Conservation (phyloP, 768 basidiomycete genomes). For the Coprinopsis marcescibilis region DNA sequence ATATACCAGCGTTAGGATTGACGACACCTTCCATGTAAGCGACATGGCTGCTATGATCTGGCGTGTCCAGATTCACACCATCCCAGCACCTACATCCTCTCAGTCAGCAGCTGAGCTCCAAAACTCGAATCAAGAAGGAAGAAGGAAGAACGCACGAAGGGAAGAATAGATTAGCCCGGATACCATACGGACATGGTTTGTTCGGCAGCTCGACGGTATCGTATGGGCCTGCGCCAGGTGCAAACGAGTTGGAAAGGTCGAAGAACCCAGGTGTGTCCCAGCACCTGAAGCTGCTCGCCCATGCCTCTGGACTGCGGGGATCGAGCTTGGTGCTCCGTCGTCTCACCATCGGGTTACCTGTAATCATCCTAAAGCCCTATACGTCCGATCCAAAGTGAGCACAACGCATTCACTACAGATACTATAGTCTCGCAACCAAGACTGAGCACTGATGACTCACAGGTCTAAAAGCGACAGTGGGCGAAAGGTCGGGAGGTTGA, state of each 20-base stretch:
- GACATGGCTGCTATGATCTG: conserved; percentile 9
- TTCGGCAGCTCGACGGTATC: conserved; percentile 10
- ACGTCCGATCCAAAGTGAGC: not conserved
- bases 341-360: conserved; percentile 6
- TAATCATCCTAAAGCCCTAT: conserved; percentile 9
- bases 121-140: not conserved
- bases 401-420: not conserved
- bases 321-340: not conserved
- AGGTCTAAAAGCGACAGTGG: not conserved
- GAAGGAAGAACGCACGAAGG: conserved; percentile 4
- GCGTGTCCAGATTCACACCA: conserved; percentile 5
- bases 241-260: conserved; percentile 7
- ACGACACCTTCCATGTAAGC: conserved; percentile 1
- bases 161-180: conserved; percentile 10
- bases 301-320: conserved; percentile 5
- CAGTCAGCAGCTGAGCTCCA: not conserved
- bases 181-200: conserved; percentile 10
- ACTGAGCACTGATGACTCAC: not conserved
- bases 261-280: conserved; percentile 7
- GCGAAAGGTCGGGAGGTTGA: conserved; percentile 5
- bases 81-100: conserved; percentile 9
- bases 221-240: conserved; percentile 7
- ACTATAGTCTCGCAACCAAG: not conserved
- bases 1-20: conserved; percentile 7
- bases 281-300: conserved; percentile 7